Conservation (phyloP, 2,329 filamentous ascomycete genomes). For the Sclerotinia sclerotiorum region DNA sequence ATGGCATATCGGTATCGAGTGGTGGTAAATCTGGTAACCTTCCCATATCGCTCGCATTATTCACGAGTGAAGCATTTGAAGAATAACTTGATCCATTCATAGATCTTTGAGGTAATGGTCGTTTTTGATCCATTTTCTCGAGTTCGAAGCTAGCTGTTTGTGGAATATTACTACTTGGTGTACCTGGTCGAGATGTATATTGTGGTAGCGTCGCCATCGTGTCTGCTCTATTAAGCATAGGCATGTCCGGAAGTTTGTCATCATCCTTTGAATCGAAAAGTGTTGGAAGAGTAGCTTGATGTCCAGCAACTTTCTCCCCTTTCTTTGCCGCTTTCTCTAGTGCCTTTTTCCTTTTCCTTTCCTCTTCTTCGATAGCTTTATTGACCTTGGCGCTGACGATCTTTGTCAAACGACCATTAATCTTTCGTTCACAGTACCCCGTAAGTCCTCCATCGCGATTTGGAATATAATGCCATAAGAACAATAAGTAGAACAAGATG, state of each 20-base stretch:
- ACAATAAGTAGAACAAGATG: conserved; percentile 77
- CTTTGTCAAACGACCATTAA: conserved; percentile 78
- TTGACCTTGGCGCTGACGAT: conserved; percentile 87
- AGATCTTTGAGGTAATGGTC: conserved; percentile 48
- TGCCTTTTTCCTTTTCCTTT: conserved; percentile 56
- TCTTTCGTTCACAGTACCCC: conserved; percentile 87
- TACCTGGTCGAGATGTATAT: conserved; percentile 61
- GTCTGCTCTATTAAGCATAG: conserved; percentile 58
- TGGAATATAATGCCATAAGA: conserved; percentile 91
- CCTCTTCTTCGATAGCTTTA: conserved; percentile 80
- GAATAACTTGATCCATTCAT: conserved; percentile 60
- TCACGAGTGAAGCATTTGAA: conserved; percentile 62
- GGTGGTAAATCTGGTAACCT: conserved; percentile 36
- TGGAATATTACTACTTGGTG: conserved; percentile 45
- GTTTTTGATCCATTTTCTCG: conserved; percentile 53
- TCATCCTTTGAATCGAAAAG: conserved; percentile 56
- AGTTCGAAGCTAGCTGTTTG: conserved; percentile 51
- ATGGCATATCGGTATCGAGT: conserved; percentile 31
- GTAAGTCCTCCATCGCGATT: conserved; percentile 74
- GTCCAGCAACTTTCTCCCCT: conserved; percentile 51
- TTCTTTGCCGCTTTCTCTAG: conserved; percentile 52
- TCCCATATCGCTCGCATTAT: conserved; percentile 61
- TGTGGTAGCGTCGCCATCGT: conserved; percentile 61
- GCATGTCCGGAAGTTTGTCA: conserved; percentile 58
- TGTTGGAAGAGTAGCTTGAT: conserved; percentile 68